These are phyloP conservation scores for Solanum habrochaites DNA, from an alignment of 257 asterid species.

Conservation along the genomic window DNA sequence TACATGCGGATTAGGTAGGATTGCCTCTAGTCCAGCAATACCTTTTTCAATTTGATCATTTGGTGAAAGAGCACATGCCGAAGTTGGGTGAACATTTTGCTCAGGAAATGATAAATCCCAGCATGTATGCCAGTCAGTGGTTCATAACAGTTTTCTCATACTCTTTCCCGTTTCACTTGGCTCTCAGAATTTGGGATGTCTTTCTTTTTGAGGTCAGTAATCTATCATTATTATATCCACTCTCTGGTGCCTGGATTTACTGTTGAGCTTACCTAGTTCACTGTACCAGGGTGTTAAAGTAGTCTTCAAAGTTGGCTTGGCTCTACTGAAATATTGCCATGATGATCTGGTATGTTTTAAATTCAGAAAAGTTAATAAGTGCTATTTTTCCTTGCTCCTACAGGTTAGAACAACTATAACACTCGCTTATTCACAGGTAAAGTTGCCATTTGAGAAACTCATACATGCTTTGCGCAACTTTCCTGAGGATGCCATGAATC, in stretches of 20 bases:
- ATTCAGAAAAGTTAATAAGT: not conserved
- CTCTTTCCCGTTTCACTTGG: conserved; percentile 93
- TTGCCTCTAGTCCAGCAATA: conserved; percentile 98
- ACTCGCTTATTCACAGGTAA: conserved; percentile 35
- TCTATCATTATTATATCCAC: not conserved
- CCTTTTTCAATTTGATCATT: conserved; percentile 64
- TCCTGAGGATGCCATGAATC: conserved; percentile 94
- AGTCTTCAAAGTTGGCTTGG: conserved; percentile 88
- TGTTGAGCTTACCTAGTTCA: conserved; percentile 1
- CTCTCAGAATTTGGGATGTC: conserved; percentile 98
- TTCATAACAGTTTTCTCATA: conserved; percentile 93
- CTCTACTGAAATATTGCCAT: conserved; percentile 84
- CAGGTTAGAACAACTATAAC: not conserved
- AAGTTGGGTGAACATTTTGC: conserved; percentile 84
- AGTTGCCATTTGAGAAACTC: conserved; percentile 89
- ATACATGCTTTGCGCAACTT: conserved; percentile 80
- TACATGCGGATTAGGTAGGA: conserved; percentile 60
- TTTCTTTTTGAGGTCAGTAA: conserved; percentile 81
- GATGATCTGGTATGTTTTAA: conserved; percentile 64
- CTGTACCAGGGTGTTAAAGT: conserved; percentile 67
- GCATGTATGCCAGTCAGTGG: conserved; percentile 99
- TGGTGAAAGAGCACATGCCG: conserved; percentile 65
- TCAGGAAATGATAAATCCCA: conserved; percentile 89
- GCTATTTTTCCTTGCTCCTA: not conserved
- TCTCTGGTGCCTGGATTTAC: conserved; percentile 2